Percentiles rank a stretch among this genome's conserved stretches.
phyloP scores from a whole-genome alignment of 306 rosid species.

The Cucumis hystrix region DNA sequence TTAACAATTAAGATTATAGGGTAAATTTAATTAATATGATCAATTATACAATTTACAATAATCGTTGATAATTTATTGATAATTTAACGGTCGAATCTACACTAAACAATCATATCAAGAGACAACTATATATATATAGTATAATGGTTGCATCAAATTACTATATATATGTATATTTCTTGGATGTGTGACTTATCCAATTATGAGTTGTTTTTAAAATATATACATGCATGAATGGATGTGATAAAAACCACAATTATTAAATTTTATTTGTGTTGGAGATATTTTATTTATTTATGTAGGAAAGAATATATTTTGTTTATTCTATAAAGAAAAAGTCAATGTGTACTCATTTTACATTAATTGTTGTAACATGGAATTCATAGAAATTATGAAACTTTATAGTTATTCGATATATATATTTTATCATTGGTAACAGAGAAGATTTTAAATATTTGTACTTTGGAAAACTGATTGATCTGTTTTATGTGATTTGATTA shows the following conservation, averaged over 20 bases:
- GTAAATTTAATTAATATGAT: no score
- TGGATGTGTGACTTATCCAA: background rate
- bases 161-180: no score
- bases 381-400: background rate
- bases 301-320: no score
- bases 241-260: background rate
- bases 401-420: background rate
- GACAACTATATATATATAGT: no score
- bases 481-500: background rate
- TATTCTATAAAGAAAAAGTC: background rate
- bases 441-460: background rate
- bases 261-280: background rate
- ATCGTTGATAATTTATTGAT: no score
- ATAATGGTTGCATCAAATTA: no score
- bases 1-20: no score
- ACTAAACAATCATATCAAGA: no score
- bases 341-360: background rate
- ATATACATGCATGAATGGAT: background rate
- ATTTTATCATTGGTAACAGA: background rate
- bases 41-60: no score
- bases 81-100: no score
- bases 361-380: background rate
- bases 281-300: background rate
- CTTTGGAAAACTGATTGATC: background rate
- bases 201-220: background rate